Conservation (phyloP, 768 basidiomycete genomes). For the Lactifluus rugatus region DNA sequence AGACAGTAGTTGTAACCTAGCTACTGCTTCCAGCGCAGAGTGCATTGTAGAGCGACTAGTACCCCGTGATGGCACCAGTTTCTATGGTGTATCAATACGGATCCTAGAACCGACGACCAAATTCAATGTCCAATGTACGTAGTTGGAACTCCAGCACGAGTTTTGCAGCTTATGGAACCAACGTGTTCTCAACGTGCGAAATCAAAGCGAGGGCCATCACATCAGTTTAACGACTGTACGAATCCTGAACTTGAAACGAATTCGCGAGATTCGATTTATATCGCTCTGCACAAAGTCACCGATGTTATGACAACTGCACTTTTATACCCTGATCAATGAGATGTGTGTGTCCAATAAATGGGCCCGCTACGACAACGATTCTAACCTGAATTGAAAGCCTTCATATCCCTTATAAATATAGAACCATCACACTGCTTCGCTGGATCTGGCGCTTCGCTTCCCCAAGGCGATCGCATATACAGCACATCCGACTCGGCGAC, state of each 20-base stretch:
- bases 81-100: background rate
- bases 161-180: slow-evolving; percentile 4
- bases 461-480: too few species aligned
- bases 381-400: too few species aligned
- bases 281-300: background rate
- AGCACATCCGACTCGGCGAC: too few species aligned
- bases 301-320: background rate
- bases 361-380: too few species aligned
- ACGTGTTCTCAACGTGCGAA: background rate
- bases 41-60: too few species aligned
- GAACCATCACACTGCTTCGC: too few species aligned
- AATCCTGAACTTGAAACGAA: background rate
- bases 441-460: too few species aligned
- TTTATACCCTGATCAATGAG: background rate
- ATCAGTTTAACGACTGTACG: background rate
- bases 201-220: background rate
- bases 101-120: background rate
- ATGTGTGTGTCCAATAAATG: too few species aligned
- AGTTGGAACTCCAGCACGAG: background rate
- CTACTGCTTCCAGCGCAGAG: background rate
- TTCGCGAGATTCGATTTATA: background rate
- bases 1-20: too few species aligned
- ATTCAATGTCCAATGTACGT: background rate
- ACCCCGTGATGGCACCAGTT: background rate
- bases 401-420: too few species aligned